Evolutionary conservation across 2,329 filamentous ascomycete species (phyloP).

Genomic region (Chrysoporthe puriensis): DNA sequence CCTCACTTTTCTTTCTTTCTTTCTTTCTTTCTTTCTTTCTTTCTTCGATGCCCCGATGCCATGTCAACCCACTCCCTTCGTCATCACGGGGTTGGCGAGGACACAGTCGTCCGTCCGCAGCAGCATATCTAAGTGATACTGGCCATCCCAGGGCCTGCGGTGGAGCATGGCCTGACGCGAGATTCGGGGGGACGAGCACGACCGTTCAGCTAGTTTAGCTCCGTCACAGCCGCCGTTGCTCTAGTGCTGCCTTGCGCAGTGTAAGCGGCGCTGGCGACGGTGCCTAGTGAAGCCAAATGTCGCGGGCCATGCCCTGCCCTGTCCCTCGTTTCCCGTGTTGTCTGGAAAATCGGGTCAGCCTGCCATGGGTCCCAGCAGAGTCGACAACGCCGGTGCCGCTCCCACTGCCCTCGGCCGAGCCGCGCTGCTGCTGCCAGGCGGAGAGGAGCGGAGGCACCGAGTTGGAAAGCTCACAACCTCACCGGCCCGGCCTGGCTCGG

Average conservation of each 20-base stretch:
- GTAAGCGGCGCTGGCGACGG: constrained; percentile 10
- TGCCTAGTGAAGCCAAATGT: not conserved
- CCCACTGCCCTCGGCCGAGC: not conserved
- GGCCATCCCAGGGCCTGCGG: constrained; percentile 11
- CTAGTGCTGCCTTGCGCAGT: constrained; percentile 11
- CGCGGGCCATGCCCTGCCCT: not conserved
- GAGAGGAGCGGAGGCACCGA: not conserved
- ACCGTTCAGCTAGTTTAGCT: constrained; percentile 13
- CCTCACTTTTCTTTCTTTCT: not conserved
- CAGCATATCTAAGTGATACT: constrained; percentile 22
- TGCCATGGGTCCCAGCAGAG: not conserved
- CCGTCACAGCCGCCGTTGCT: constrained; percentile 7
- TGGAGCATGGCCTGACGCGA: constrained; percentile 19
- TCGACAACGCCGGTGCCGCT: not conserved
- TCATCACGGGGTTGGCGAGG: not conserved
- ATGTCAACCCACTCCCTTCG: not conserved
- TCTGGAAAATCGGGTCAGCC: not conserved
- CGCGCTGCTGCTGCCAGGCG: not conserved
- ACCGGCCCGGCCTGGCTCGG: not conserved
- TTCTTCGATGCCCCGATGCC: not conserved
- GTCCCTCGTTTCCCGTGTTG: not conserved
- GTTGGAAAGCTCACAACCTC: not conserved
- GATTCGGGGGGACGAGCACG: constrained; percentile 21
- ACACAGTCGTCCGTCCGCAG: not conserved
- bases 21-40: not conserved